Evolutionary conservation across 805 yeast species (phyloP).

Genomic region (Gaillardinia entomophila): DNA sequence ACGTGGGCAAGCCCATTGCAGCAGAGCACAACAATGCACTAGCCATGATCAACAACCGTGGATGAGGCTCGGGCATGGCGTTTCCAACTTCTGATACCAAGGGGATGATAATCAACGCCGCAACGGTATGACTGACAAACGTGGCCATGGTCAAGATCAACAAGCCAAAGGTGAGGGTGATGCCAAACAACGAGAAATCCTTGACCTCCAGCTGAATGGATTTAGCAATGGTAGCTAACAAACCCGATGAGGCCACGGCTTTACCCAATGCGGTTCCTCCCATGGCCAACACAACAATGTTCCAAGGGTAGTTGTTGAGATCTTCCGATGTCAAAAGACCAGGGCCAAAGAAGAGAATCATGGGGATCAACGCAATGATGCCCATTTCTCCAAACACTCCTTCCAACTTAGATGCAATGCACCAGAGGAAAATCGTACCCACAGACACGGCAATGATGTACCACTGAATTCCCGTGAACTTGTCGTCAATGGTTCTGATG

Average conservation of each 20-base stretch:
- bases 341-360: slow-evolving; percentile 44
- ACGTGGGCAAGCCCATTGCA: slow-evolving; percentile 97
- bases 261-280: slow-evolving; percentile 52
- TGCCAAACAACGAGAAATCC: slow-evolving; percentile 38
- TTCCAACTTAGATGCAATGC: slow-evolving; percentile 38
- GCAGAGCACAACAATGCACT: slow-evolving; percentile 73
- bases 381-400: slow-evolving; percentile 45
- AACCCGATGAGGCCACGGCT: slow-evolving; percentile 46
- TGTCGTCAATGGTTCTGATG: slow-evolving; percentile 41
- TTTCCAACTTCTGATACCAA: slow-evolving; percentile 87
- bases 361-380: slow-evolving; percentile 42
- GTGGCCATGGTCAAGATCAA: slow-evolving; percentile 83
- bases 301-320: slow-evolving; percentile 49
- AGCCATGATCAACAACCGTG: slow-evolving; percentile 68
- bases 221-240: slow-evolving; percentile 40
- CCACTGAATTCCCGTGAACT: slow-evolving; percentile 39
- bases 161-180: slow-evolving; percentile 55
- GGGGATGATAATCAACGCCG: slow-evolving; percentile 90
- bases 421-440: slow-evolving; percentile 44
- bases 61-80: slow-evolving; percentile 70
- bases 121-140: slow-evolving; percentile 94
- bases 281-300: slow-evolving; percentile 50
- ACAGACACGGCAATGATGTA: slow-evolving; percentile 37
- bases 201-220: slow-evolving; percentile 38
- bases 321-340: slow-evolving; percentile 44